Evolutionary conservation across 2,329 filamentous ascomycete genomes (phyloP), one percentile per base, ranked within the genome.

Genomic region (Verticillium alfalfae): DNA sequence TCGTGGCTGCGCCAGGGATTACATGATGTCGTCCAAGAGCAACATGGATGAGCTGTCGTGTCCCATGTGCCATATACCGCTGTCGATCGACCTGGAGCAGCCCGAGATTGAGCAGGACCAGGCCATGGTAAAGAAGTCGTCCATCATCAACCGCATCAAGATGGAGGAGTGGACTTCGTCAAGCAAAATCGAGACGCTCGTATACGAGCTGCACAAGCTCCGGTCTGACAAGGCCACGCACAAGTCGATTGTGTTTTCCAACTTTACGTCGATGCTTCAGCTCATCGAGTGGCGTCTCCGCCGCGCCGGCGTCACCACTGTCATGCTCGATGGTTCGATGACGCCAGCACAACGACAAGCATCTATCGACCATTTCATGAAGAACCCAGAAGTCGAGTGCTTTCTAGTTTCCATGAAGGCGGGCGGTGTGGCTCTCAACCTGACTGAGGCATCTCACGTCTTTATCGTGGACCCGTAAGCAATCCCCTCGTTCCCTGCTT

Each of bases 121-220:
- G 73, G 83, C 87, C 1, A 78, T 88, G 7, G 88, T 97, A 63
- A 97, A 97, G 83, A 97, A 97, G 77, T 93, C 88, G 15, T 97
- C 93, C 1, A 99, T 99, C 74, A 96, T 98, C 81, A 98, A 98
- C 74, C 91, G 95, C 61, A 98, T 99, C 78, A 92, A 94, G 76
- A 97, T 98, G 93, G 92, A 96, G 73, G 91, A 98, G 70, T 99
- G 95, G 95, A 97, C 93, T 0, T 97, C 92, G 0, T 97, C 93
- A 1, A 97, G 93, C 65, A 99, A 99, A 79, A 99, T 99, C 67
- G 95, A 99, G 78, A 88, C 96, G 73, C 85, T 99, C 6, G 90
- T 98, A 10, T 96, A 97, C 71, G 93, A 98, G 71, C 84, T 99
- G 2, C 95, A 96, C 80, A 90, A 91, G 74, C 84, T 98, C 45